Evolutionary conservation across 1,284 basidiomycete genomes (phyloP).

Genomic region (Vanrija pseudolonga): DNA sequence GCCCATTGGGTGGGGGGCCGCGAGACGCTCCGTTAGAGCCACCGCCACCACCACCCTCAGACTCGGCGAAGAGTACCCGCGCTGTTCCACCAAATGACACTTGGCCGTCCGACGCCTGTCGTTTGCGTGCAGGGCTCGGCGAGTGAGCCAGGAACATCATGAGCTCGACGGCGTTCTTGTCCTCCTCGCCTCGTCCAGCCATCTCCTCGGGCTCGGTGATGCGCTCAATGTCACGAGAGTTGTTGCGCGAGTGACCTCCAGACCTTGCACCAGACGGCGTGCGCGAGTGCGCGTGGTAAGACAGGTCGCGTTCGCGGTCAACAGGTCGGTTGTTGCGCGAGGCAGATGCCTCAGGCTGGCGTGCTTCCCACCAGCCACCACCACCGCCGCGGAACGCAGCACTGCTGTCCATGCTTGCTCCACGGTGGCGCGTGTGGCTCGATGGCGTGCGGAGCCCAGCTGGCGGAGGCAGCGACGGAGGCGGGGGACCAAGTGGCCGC

Average conservation of each 20-base stretch:
- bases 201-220: background rate
- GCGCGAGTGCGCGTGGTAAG: background rate
- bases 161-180: slow-evolving; percentile 45
- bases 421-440: slow-evolving; percentile 8
- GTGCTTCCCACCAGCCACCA: background rate
- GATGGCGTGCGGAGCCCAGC: slow-evolving; percentile 1
- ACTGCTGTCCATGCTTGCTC: slow-evolving; percentile 16
- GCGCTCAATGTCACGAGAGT: background rate
- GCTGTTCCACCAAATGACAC: slow-evolving; percentile 25
- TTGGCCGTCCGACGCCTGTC: slow-evolving; percentile 6
- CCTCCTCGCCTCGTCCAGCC: slow-evolving; percentile 29
- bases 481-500: background rate
- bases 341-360: background rate
- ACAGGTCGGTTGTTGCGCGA: background rate
- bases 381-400: slow-evolving; percentile 7
- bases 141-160: slow-evolving; percentile 50
- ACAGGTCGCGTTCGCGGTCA: slow-evolving; percentile 7
- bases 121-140: slow-evolving; percentile 31
- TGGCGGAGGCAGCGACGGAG: slow-evolving; percentile 1
- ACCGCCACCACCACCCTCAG: too few relatives aligned
- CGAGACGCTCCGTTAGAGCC: too few relatives aligned
- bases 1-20: too few relatives aligned
- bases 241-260: background rate
- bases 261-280: background rate
- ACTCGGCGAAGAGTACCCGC: slow-evolving; percentile 41